These are phyloP conservation scores for Phytophthora constricta DNA, from an alignment of 352 stramenopile species.

Conservation along the genomic window DNA sequence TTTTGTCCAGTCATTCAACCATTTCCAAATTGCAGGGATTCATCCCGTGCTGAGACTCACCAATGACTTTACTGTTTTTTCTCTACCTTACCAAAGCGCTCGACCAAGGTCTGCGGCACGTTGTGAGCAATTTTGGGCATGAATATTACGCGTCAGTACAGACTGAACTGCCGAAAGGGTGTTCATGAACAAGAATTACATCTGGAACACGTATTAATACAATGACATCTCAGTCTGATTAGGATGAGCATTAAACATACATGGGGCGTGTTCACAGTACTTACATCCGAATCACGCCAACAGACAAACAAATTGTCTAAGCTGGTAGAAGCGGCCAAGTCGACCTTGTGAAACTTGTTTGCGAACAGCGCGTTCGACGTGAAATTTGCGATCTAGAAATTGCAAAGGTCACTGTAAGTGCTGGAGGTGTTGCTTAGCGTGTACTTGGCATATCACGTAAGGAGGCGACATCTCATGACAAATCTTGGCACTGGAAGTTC, in stretches of 20 bases:
- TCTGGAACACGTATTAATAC: not conserved
- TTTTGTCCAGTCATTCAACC: too few species aligned
- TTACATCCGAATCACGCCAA: too few species aligned
- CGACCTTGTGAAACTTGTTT: not conserved
- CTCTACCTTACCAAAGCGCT: not conserved
- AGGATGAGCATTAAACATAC: too few species aligned
- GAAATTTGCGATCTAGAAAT: not conserved
- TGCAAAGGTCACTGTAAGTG: not conserved
- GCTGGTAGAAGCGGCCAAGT: too few species aligned
- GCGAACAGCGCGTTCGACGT: not conserved
- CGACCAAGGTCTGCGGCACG: not conserved
- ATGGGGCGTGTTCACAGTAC: too few species aligned
- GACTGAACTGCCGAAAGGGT: not conserved
- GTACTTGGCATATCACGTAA: not conserved
- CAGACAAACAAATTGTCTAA: too few species aligned
- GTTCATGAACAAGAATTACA: not conserved
- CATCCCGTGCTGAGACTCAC: not conserved
- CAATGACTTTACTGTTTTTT: not conserved
- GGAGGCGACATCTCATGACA: not conserved
- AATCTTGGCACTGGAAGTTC: too few species aligned
- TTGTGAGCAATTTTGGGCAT: not conserved
- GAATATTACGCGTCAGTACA: not conserved
- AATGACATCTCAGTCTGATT: too few species aligned
- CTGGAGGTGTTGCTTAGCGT: not conserved
- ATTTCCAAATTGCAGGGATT: not conserved